Base-by-base conservation (phyloP, 2,329 filamentous ascomycete species). In the Colletotrichum destructivum region DNA sequence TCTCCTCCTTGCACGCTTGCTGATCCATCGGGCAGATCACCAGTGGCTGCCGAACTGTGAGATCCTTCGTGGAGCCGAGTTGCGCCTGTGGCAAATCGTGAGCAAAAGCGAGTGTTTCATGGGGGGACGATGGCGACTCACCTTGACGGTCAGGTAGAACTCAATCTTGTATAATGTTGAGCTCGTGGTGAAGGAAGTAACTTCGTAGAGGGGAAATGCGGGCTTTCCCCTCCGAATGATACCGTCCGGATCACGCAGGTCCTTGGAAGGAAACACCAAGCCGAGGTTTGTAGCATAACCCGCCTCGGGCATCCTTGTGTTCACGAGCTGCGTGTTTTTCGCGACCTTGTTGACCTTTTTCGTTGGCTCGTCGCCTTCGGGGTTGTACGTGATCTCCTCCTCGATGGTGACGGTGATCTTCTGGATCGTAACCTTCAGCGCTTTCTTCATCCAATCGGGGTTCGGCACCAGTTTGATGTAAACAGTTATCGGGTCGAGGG, bases 351-450 rank as follows among this genome's bases (percentile, higher is more conserved):
- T 98, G 75, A 94, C 86, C 82, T 97, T 98, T 75, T 94, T 94
- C 42, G 93, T 93, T 38, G 95, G 95, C 80, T 98, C 96, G 79
- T 98, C 96, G 60, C 96, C 96, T 82, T 98, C 96, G 40, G 96
- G 96, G 75, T 99, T 98, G 83, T 94, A 99, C n/a, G 96, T 97
- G 71, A 98, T 97, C 80, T 98, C 96, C 82, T 99, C 96, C 79
- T 98, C 96, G 76, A 99, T 97, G 15, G 91, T 91, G 52, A 98
- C 91, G 1, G 95, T 98, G 76, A 99, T 96, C 79, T 96, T 96
- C 79, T 95, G 92, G 78, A 99, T 97, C 54, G 94, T 96, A 64
- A 98, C 95, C 79, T 94, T 94, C 80, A 92, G 94, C 59, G 96
- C 95, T 82, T 98, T 98, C 79, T 85, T 91, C 81, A 96, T 86